Evolutionary conservation across 1,284 basidiomycete species (phyloP).

Genomic region (Neolentinus lepideus): DNA sequence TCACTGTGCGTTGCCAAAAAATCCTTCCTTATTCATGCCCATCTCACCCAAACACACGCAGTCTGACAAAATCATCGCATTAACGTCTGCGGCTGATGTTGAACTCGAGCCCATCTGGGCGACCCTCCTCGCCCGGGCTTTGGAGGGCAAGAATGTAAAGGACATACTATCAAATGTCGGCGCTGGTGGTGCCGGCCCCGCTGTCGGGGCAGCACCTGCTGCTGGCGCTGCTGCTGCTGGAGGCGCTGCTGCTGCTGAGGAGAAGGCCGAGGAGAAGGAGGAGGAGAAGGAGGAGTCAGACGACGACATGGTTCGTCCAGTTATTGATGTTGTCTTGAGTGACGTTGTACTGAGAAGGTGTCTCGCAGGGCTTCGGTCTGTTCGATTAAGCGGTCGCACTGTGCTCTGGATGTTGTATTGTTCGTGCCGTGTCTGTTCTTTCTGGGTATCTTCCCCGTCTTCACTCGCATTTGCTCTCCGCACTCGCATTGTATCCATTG

Average conservation of each 20-base stretch:
- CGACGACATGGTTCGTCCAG: conserved; percentile 79
- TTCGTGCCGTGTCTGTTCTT: conserved; percentile 1
- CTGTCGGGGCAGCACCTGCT: conserved; percentile 49
- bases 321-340: not conserved
- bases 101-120: conserved; percentile 99
- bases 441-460: conserved; percentile 8
- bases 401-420: conserved; percentile 12
- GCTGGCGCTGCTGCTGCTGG: conserved; percentile 53
- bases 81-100: conserved; percentile 78
- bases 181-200: conserved; percentile 75
- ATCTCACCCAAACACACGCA: conserved; percentile 24
- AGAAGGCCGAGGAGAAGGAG: conserved; percentile 73
- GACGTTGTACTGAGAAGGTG: conserved; percentile 2
- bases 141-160: conserved; percentile 97
- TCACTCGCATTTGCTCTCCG: not conserved
- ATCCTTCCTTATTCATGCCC: not conserved
- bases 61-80: conserved; percentile 86
- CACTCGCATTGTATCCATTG: conserved; percentile 3
- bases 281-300: conserved; percentile 89
- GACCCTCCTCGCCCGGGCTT: conserved; percentile 90
- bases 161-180: conserved; percentile 91
- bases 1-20: conserved; percentile 66
- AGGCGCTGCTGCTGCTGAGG: conserved; percentile 52
- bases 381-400: conserved; percentile 53
- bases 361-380: conserved; percentile 66